Base-by-base conservation (phyloP, 179 eudicot genomes). In the Corrigiola litoralis region DNA sequence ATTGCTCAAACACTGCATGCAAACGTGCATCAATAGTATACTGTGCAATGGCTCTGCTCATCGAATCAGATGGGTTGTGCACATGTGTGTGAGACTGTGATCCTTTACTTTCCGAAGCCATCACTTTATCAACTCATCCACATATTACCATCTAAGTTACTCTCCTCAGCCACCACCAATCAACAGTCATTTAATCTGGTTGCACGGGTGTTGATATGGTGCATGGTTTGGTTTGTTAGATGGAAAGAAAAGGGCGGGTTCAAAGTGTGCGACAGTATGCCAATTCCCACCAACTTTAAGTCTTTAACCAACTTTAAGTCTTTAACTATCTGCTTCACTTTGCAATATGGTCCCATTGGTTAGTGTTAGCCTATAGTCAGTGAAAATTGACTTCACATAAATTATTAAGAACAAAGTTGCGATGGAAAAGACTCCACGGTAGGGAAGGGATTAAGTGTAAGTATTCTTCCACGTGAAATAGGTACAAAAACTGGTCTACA, bases 1-100 rank as follows among this genome's bases (percentile, higher is more conserved):
- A 86, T 37, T 84, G 92, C 73, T 95, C 97, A 45, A 78, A 95
- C 11, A 84, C 94, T 1, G 97, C 95, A 61, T 90, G 97, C 11
- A 94, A 82, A 4, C 96, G 72, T 9, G 99, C 99, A 61, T 94
- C 99, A 17, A 74, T 80, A 0, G 96, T 86, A 78, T 80, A 86
- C 63, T 90, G 99, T 1, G 94, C 89, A 28, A 87, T 76, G 60
- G 89, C 94, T 63, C 79, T 90, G 78, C 82, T 82, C 20, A 79
- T 67, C 17, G 95, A 70, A 20, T 87, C 87, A 23, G 77, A 47
- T 13, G 69, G 77, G 29, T 65, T 65, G 6, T 53, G 34, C 3
- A 13, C 32, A 33, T 36, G 58, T n/a, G 36, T 59, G 1, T 59
- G 37, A 6, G 51, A 24, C 20, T 51, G 52, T 60, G 72, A 48